phyloP scores from a whole-genome alignment of 257 asterid genomes.

The Solanum neorickii region DNA sequence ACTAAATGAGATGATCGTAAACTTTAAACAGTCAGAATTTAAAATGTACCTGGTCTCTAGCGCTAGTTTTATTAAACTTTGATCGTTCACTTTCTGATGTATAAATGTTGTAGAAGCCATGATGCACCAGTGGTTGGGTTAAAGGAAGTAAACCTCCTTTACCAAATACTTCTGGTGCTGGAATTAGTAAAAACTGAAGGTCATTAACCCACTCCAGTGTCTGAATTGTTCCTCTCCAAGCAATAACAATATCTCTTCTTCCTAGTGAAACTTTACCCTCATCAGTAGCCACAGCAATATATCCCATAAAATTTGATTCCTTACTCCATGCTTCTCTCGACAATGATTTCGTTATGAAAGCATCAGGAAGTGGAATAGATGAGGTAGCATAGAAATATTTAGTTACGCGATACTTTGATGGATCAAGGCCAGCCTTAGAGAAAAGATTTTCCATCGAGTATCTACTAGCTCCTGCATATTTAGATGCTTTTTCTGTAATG shows the following conservation, averaged over 20 bases:
- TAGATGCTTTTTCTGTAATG: slow-evolving; percentile 44
- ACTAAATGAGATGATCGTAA: no score
- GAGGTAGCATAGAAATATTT: slow-evolving; percentile 68
- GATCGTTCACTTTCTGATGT: slow-evolving; percentile 54
- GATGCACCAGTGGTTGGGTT: neutral
- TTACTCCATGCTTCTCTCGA: slow-evolving; percentile 74
- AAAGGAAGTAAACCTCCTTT: slow-evolving; percentile 46
- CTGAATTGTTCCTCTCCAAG: slow-evolving; percentile 76
- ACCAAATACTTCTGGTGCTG: slow-evolving; percentile 48
- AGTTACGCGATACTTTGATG: slow-evolving; percentile 40
- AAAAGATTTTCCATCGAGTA: slow-evolving; percentile 39
- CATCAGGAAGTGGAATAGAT: slow-evolving; percentile 42
- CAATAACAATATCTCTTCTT: slow-evolving; percentile 64
- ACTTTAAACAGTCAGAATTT: no score
- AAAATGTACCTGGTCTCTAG: slow-evolving; percentile 51
- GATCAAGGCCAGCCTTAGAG: slow-evolving; percentile 40
- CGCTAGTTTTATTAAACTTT: slow-evolving; percentile 40
- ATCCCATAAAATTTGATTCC: slow-evolving; percentile 91
- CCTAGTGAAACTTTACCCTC: slow-evolving; percentile 56
- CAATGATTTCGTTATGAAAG: slow-evolving; percentile 52
- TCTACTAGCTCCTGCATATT: slow-evolving; percentile 57
- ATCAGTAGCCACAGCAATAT: slow-evolving; percentile 72
- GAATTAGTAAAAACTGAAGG: slow-evolving; percentile 31
- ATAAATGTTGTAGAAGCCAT: slow-evolving; percentile 12
- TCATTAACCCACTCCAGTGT: slow-evolving; percentile 70